Evolutionary conservation across 1,139 yeast species (phyloP).

Genomic region (Candida tetrigidarum): DNA sequence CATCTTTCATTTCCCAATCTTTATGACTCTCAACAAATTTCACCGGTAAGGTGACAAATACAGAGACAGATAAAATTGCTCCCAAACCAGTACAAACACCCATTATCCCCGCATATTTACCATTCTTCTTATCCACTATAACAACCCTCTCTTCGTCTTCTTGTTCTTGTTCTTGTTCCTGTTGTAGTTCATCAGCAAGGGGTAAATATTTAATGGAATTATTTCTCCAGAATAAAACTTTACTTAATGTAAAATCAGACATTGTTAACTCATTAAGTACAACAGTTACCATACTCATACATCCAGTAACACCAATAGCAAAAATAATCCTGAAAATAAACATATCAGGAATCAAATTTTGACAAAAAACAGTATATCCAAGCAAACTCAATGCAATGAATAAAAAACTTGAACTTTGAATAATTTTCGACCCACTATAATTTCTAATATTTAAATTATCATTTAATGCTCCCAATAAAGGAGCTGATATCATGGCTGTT

Average conservation of each 20-base stretch:
- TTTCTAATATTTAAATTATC: constrained; percentile 41
- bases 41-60: constrained; percentile 53
- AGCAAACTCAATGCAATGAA: constrained; percentile 51
- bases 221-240: constrained; percentile 27
- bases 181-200: not conserved
- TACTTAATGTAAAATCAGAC: constrained; percentile 42
- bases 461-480: constrained; percentile 64
- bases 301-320: constrained; percentile 61
- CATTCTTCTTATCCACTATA: constrained; percentile 37
- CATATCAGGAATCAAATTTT: constrained; percentile 47
- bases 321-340: constrained; percentile 56
- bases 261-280: constrained; percentile 57
- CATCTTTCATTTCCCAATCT: constrained; percentile 34
- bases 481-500: constrained; percentile 56
- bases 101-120: constrained; percentile 61
- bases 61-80: constrained; percentile 60
- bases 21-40: constrained; percentile 30
- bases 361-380: constrained; percentile 46
- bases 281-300: constrained; percentile 53
- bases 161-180: not conserved
- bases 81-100: constrained; percentile 72
- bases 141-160: not conserved
- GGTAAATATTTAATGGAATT: constrained; percentile 6
- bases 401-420: constrained; percentile 52
- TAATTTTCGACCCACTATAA: constrained; percentile 55